Evolutionary conservation across 129 eudicot species (phyloP).

Genomic region (Rutidosis leptorrhynchoides): DNA sequence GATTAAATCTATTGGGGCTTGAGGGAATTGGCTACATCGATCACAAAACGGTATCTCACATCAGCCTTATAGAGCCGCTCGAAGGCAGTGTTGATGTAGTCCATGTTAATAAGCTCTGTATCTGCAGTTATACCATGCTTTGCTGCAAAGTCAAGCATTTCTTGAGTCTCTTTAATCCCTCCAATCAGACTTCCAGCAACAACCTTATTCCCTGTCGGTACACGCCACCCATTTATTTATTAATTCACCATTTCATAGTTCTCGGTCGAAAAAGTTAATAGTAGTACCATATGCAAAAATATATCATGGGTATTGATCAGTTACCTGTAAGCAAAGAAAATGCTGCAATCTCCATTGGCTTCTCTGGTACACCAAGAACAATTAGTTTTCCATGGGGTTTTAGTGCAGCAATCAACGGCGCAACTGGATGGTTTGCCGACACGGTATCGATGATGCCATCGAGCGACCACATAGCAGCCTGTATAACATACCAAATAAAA

Average conservation of each 20-base stretch:
- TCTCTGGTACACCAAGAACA: too few relatives aligned
- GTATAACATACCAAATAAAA: neutral
- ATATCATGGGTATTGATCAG: too few relatives aligned
- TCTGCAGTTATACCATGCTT: slow-evolving; percentile 44
- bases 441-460: slow-evolving; percentile 61
- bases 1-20: slow-evolving; percentile 5
- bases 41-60: slow-evolving; percentile 61
- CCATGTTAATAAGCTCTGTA: slow-evolving; percentile 43
- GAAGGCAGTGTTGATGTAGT: slow-evolving; percentile 61
- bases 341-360: too few relatives aligned
- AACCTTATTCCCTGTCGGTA: slow-evolving; percentile 40
- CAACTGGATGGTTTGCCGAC: slow-evolving; percentile 42
- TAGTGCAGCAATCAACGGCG: too few relatives aligned
- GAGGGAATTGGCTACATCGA: slow-evolving; percentile 44
- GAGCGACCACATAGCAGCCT: slow-evolving; percentile 43
- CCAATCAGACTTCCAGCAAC: slow-evolving; percentile 39
- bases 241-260: too few relatives aligned
- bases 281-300: too few relatives aligned
- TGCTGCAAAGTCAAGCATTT: slow-evolving; percentile 61
- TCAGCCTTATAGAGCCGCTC: slow-evolving; percentile 50
- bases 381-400: too few relatives aligned
- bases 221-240: too few relatives aligned
- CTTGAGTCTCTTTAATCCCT: slow-evolving; percentile 55
- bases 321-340: too few relatives aligned
- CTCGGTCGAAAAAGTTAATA: too few relatives aligned